Evolutionary conservation across 2,329 filamentous ascomycete genomes (phyloP).

Genomic region (Alternaria viburni): DNA sequence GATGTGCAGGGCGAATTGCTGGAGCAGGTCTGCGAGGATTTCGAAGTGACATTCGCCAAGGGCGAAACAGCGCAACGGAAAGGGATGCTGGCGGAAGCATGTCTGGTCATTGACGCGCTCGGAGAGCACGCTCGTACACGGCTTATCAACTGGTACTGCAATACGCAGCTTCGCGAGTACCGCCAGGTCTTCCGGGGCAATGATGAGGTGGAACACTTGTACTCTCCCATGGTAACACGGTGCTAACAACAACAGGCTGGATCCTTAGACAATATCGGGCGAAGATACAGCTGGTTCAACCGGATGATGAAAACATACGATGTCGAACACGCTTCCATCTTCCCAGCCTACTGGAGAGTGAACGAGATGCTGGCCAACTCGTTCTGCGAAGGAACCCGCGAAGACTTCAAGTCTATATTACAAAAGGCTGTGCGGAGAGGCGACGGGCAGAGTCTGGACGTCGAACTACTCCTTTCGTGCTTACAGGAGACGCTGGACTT

Average conservation of each 20-base stretch:
- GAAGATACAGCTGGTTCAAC: conserved; percentile 95
- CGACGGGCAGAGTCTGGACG: conserved; percentile 82
- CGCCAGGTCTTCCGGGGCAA: conserved; percentile 94
- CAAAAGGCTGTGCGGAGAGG: conserved; percentile 82
- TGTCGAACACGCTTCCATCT: conserved; percentile 86
- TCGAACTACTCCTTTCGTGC: conserved; percentile 86
- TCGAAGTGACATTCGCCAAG: conserved; percentile 92
- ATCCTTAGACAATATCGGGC: conserved; percentile 92
- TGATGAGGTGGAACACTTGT: conserved; percentile 66
- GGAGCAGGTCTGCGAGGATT: conserved; percentile 99
- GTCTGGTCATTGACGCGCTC: conserved; percentile 91
- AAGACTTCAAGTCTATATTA: conserved; percentile 93
- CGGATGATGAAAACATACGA: conserved; percentile 96
- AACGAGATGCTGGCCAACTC: conserved; percentile 88
- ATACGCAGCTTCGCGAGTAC: conserved; percentile 94
- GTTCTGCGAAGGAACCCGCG: conserved; percentile 93
- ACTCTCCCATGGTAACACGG: neutral
- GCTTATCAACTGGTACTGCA: conserved; percentile 95
- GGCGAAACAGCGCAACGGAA: conserved; percentile 76
- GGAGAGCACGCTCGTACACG: conserved; percentile 84
- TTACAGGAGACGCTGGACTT: conserved; percentile 97
- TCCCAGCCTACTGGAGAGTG: conserved; percentile 86
- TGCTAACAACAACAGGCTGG: conserved; percentile 63
- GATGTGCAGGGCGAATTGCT: conserved; percentile 91
- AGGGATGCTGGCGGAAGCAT: conserved; percentile 80